Base-by-base conservation (phyloP, 805 yeast genomes). In the Maudiozyma pseudohumilis region DNA sequence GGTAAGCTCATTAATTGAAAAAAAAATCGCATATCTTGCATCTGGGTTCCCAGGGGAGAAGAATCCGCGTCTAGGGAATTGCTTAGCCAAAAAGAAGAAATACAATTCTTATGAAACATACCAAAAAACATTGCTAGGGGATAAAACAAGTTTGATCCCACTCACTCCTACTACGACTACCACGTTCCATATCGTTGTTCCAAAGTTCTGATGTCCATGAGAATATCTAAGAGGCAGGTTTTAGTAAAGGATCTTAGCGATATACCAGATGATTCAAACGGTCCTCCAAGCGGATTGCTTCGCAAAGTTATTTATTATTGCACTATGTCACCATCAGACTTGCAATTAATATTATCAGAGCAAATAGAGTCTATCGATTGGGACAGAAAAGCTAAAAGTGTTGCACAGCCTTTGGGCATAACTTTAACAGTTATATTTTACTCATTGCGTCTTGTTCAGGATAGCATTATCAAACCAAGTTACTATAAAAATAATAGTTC, bases 361-460 rank as follows among this genome's bases (percentile, higher is more conserved):
- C 31, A 40, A 13, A 18, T 53, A 4, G 53, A 44, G 21, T 21
- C 46, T 4, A 49, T 55, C 9, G 60, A 58, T 38, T 58, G 63
- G 62, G 61, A 56, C 34, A 28, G 44, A 2, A 52, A 53, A 33
- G 48, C 55, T 3, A 16, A 15, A 3, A 34, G 49, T 2, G 32
- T 49, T 4, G 61, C 59, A 3, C 39, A 43, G 34, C 61, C 55
- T 4, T 24, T 48, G 18, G 64, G 62, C 2, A 41, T 47, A 30
- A 9, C 39, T 6, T 29, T 56, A 6, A 50, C 53, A 1, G 17
- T 42, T 6, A 2, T 34, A n/a, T 48, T 51, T 24, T 57, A 44
- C 34, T 13, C 34, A 3, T 40, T 52, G 20, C 41, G 60, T 29
- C 40, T 55, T n/a, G 10, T 54, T 22, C 61, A 59, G 36, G 58